These are phyloP conservation scores for Cokeromyces recurvatus DNA, from an alignment of 371 early-diverging fungal species.

Conservation along the genomic window DNA sequence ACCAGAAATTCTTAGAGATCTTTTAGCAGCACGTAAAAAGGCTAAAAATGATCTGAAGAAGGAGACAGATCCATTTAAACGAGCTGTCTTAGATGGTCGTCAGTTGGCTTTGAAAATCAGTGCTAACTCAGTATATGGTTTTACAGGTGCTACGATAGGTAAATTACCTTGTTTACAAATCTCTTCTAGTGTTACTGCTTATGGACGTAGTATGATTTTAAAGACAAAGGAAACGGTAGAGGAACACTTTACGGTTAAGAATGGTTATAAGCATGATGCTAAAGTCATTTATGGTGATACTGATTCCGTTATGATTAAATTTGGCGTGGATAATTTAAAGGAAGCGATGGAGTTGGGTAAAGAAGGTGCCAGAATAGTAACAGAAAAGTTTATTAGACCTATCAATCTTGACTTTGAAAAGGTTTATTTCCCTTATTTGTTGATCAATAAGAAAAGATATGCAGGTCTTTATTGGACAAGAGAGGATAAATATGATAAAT, in stretches of 20 bases:
- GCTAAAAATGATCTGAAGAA: slow-evolving; percentile 95
- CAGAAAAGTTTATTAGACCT: slow-evolving; percentile 86
- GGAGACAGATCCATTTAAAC: slow-evolving; percentile 91
- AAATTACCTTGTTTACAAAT: slow-evolving; percentile 98
- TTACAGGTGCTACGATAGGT: slow-evolving; percentile 98
- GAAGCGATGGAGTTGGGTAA: slow-evolving; percentile 89
- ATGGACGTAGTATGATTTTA: slow-evolving; percentile 98
- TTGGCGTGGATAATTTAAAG: slow-evolving; percentile 76
- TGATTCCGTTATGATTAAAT: slow-evolving; percentile 99
- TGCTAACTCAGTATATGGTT: slow-evolving; percentile 99
- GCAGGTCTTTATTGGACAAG: slow-evolving; percentile 99
- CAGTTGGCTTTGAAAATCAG: slow-evolving; percentile 96
- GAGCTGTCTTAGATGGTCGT: slow-evolving; percentile 95
- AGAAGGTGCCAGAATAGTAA: slow-evolving; percentile 88
- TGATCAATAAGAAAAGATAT: slow-evolving; percentile 99
- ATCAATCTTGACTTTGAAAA: slow-evolving; percentile 99
- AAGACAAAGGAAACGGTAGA: slow-evolving; percentile 91
- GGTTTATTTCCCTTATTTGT: slow-evolving; percentile 96
- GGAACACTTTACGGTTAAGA: slow-evolving; percentile 72
- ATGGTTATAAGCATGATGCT: slow-evolving; percentile 89
- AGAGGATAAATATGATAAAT: slow-evolving; percentile 87
- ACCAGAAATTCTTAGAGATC: slow-evolving; percentile 91
- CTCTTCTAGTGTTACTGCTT: slow-evolving; percentile 98
- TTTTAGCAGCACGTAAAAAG: slow-evolving; percentile 94
- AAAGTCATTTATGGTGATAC: slow-evolving; percentile 99